phyloP scores from a whole-genome alignment of 768 basidiomycete genomes.

The Agrocybe praecox region DNA sequence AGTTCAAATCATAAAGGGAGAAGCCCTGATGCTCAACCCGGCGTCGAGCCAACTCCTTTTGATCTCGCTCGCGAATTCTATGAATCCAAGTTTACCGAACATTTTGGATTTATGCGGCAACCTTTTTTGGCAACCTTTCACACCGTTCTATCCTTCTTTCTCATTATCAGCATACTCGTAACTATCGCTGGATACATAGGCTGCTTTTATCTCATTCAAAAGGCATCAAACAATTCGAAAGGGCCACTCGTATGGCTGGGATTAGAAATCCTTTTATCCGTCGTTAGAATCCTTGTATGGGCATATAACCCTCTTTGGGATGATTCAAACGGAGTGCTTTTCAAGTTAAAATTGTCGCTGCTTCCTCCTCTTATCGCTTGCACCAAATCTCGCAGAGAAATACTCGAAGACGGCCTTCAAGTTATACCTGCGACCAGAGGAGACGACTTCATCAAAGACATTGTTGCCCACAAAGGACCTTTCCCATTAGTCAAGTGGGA shows the following conservation, averaged over 20 bases:
- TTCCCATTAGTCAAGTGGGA: conserved; percentile 2
- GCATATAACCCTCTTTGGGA: conserved; percentile 11
- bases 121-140: background rate
- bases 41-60: background rate
- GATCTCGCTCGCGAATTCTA: background rate
- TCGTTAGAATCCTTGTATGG: conserved; percentile 13
- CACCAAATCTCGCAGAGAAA: conserved; percentile 2
- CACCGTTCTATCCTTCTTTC: background rate
- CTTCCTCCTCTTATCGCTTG: conserved; percentile 11
- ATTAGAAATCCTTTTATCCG: conserved; percentile 9
- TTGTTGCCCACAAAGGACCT: conserved; percentile 9
- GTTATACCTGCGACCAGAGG: background rate
- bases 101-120: background rate
- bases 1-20: too few species aligned
- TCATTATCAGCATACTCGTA: background rate
- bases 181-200: conserved; percentile 12
- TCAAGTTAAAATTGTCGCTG: conserved; percentile 4
- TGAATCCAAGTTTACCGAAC: background rate
- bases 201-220: conserved; percentile 11
- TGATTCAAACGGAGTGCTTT: conserved; percentile 8
- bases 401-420: background rate
- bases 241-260: conserved; percentile 13
- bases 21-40: too few species aligned
- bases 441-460: conserved; percentile 4
- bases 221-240: background rate